Percentiles rank a stretch among this genome's conserved stretches.
These are phyloP conservation scores for Bipolaris gigantea DNA, from an alignment of 2,329 filamentous ascomycete genomes.

Conservation along the genomic window DNA sequence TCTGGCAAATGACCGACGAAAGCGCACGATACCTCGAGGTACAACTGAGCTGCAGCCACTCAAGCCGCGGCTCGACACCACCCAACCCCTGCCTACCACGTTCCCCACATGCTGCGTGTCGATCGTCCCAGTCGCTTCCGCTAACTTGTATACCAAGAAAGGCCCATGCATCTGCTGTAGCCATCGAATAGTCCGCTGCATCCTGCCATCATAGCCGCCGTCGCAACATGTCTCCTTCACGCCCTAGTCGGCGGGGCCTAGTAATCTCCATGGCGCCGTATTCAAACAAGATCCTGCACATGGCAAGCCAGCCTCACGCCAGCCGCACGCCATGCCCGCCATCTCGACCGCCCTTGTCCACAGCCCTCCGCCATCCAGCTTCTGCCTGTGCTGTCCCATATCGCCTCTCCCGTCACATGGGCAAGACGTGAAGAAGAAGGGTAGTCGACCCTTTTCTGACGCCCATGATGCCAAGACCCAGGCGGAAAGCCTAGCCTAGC, in stretches of 20 bases:
- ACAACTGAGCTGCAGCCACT: slow-evolving; percentile 21
- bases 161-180: slow-evolving; percentile 11
- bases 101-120: slow-evolving; percentile 38
- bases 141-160: slow-evolving; percentile 21
- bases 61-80: slow-evolving; percentile 18
- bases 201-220: slow-evolving; percentile 23
- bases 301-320: slow-evolving; percentile 27
- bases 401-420: slow-evolving; percentile 13
- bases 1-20: slow-evolving; percentile 25
- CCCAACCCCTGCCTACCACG: slow-evolving; percentile 22
- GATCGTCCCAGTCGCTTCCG: slow-evolving; percentile 33
- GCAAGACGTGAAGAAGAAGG: background rate
- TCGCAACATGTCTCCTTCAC: slow-evolving; percentile 19
- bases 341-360: slow-evolving; percentile 10
- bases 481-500: slow-evolving; percentile 5
- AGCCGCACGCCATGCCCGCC: slow-evolving; percentile 17
- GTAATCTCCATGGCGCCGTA: slow-evolving; percentile 9
- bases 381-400: slow-evolving; percentile 11
- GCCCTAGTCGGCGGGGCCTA: slow-evolving; percentile 21
- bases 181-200: slow-evolving; percentile 8
- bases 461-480: background rate
- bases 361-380: background rate
- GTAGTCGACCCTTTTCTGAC: background rate
- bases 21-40: slow-evolving; percentile 30
- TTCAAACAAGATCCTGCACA: slow-evolving; percentile 18